phyloP scores from a whole-genome alignment of 179 eudicot genomes.

The Gypsophila paniculata region DNA sequence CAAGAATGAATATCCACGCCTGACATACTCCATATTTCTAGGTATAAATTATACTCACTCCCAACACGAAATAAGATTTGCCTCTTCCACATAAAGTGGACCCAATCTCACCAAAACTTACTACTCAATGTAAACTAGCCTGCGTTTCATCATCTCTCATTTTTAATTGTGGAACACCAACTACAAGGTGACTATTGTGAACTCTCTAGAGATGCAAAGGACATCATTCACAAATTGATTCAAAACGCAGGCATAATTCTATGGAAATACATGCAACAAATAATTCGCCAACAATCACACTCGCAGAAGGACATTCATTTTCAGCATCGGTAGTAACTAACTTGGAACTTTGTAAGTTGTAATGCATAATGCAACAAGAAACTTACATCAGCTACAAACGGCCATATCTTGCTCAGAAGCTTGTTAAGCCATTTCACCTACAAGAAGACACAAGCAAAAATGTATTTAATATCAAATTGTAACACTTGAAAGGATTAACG shows the following conservation, averaged over 20 bases:
- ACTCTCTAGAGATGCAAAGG: background rate
- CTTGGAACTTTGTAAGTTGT: background rate
- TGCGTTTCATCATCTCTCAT: no score
- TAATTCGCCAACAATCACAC: background rate
- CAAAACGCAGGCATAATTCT: background rate
- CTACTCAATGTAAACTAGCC: no score
- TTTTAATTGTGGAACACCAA: no score
- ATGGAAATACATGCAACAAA: background rate
- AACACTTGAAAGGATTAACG: background rate
- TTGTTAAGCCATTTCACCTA: constrained; percentile 96
- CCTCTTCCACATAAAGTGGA: no score
- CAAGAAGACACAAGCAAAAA: constrained; percentile 18
- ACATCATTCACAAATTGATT: background rate
- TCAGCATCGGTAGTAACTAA: background rate
- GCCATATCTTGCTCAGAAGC: constrained; percentile 82
- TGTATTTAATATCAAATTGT: constrained; percentile 3
- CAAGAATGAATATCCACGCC: no score
- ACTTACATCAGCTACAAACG: constrained; percentile 90
- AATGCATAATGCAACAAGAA: constrained; percentile 11
- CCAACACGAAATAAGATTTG: background rate
- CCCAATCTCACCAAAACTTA: no score
- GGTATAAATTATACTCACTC: background rate
- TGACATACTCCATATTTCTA: background rate
- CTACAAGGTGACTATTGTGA: no score
- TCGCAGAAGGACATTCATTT: background rate